Base-by-base conservation (phyloP, 257 asterid species). In the Capsicum pubescens region DNA sequence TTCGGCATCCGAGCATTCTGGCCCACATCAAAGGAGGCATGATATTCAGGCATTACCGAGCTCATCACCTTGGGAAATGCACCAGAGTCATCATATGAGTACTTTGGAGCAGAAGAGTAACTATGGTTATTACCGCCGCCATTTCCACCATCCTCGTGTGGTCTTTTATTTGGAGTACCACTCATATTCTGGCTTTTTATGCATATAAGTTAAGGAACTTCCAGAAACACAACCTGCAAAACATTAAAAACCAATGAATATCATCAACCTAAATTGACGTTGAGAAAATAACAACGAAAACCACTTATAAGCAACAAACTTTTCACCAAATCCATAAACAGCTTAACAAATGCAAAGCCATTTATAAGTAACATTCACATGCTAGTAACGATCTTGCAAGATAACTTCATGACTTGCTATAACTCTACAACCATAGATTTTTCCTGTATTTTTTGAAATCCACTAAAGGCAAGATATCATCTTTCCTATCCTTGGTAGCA, bases 141-240 rank as follows among this genome's bases (percentile, higher is more conserved):
- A 86, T 83, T 87, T 84, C 97, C 95, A 86, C 88, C 87, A 50
- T 94, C 99, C 72, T 94, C 98, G 11, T 90, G 97, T 6, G 89
- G 87, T 87, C 98, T 92, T 91, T 93, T 93, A 68, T 90, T 91
- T 26, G 95, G 97, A 63, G 95, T 81, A 89, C 90, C 82, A 86
- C 97, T 95, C 99, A 95, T 94, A 83, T 82, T 89, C 55, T 64
- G 63, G 89, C 80, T 46, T 72, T 46, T 48, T 48, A 50, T 4
- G 82, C 82, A 54, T 77, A 54, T 54, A 77, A 77, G 21, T 54
- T 77, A 77, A 54, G 50, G 66, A 77, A 32, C 52, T 48, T 54
- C 21, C 32, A 54, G 66, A 55, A 77, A 26, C 66, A 32, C 66
- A 55, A 54, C 50, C 82, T 77, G 82, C 66, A 77, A 77, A 55